Evolutionary conservation across 139 green algal genomes (phyloP), one percentile per base, ranked within the genome.

Genomic region (Tetraselmis chui): DNA sequence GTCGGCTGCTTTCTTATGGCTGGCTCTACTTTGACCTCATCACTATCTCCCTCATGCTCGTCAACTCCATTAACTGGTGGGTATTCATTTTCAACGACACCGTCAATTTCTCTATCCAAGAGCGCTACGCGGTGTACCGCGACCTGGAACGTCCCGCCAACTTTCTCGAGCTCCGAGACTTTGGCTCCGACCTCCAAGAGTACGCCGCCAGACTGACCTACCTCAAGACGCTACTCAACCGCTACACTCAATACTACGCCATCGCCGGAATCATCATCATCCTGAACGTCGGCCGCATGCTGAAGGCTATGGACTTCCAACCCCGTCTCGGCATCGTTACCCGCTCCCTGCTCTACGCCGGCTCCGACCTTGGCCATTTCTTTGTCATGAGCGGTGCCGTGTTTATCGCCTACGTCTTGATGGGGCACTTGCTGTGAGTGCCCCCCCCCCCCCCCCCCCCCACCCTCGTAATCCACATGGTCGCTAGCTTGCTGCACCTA

Each of bases 301-400:
- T 97, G 78, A 94, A 94, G 86, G 89, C 90, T 31, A 96, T 97
- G 93, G 89, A 97, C 88, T 97, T 97, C 90, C 93, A 97, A 90
- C 93, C 93, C 1, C 88, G 93, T 1, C 86, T 95, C 59, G 93
- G 92, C 24, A 90, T 96, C 5, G 91, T 97, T 27, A 97, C 93
- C 0, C 90, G 91, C 32, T 94, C 93, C 1, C 86, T 97, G 67
- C 87, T 87, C 76, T 86, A 92, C 30, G 91, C 93, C 0, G 89
- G 88, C 0, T 88, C 91, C 31, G 93, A 97, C 81, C 89, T 97
- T n/a, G 83, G 95, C 58, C 93, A 97, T 84, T 97, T 97, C 79
- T 89, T 90, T 74, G 85, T 96, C 28, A 90, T 97, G 29, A 90
- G 87, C 0, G 85, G 86, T 83, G 91, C 94, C 79, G 91, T 97